Percentiles rank a stretch among this genome's conserved stretches.
Evolutionary conservation across 768 basidiomycete genomes (phyloP).

Genomic region (Mycena venus): DNA sequence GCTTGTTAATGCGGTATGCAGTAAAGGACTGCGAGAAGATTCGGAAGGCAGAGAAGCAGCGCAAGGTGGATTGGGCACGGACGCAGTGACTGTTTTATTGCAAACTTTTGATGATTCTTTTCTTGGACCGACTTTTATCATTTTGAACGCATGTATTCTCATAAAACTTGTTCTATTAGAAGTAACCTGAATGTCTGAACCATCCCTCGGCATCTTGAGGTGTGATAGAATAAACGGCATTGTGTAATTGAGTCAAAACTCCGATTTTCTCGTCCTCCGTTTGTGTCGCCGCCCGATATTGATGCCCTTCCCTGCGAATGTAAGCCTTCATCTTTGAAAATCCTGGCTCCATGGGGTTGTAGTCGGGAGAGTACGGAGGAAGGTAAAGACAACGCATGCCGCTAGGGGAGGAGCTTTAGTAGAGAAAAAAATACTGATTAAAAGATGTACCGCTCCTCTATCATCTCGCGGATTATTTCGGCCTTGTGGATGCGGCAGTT

Average conservation of each 20-base stretch:
- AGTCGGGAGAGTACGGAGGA: no score
- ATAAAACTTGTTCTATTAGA: no score
- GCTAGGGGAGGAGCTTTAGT: no score
- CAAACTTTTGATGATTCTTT: no score
- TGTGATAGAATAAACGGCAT: neutral
- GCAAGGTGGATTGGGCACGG: no score
- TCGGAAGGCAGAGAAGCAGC: no score
- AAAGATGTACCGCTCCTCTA: constrained; percentile 44
- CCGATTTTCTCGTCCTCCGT: neutral
- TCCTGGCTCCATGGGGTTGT: neutral
- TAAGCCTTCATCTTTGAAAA: neutral
- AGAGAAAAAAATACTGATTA: no score
- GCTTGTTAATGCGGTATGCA: no score
- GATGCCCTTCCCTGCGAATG: neutral
- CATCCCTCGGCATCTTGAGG: neutral
- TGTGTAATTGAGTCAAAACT: neutral
- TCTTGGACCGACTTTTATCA: no score
- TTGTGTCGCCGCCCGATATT: neutral
- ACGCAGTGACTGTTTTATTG: no score
- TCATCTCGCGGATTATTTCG: constrained; percentile 38
- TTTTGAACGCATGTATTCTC: no score
- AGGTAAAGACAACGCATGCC: neutral
- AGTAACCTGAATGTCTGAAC: neutral
- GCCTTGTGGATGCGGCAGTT: constrained; percentile 47
- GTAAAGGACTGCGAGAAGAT: no score